Conservation (phyloP, 441 rosid genomes). For the Geranium incanum region DNA sequence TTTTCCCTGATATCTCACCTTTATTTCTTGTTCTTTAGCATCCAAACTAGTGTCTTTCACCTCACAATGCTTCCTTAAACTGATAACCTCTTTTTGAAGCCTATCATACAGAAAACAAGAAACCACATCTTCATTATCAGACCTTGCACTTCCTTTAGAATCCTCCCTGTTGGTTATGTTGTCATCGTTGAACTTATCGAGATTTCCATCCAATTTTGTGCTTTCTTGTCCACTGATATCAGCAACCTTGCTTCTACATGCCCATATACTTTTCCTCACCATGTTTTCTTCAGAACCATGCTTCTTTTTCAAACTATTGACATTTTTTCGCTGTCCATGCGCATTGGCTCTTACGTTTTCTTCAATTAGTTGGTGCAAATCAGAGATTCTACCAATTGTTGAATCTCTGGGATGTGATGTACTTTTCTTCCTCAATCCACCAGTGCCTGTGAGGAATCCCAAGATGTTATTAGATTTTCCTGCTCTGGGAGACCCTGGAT, state of each 20-base stretch:
- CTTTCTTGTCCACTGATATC: slow-evolving; percentile 63
- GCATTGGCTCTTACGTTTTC: slow-evolving; percentile 23
- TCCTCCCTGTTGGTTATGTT: slow-evolving; percentile 19
- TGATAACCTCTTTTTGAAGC: slow-evolving; percentile 70
- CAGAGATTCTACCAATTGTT: slow-evolving; percentile 29
- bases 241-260: slow-evolving; percentile 32
- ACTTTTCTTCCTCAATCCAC: slow-evolving; percentile 60
- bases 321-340: background rate
- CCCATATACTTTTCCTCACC: slow-evolving; percentile 41
- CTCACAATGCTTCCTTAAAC: slow-evolving; percentile 55
- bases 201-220: slow-evolving; percentile 29
- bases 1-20: slow-evolving; percentile 33
- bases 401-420: slow-evolving; percentile 57
- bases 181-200: slow-evolving; percentile 20
- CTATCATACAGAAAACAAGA: slow-evolving; percentile 84
- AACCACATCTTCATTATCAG: slow-evolving; percentile 44
- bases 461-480: slow-evolving; percentile 53
- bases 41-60: slow-evolving; percentile 49
- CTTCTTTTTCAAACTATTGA: slow-evolving; percentile 25
- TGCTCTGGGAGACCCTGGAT: slow-evolving; percentile 35
- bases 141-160: slow-evolving; percentile 25
- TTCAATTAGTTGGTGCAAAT: slow-evolving; percentile 32
- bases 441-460: slow-evolving; percentile 56
- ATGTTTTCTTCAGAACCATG: slow-evolving; percentile 29
- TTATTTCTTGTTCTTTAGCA: slow-evolving; percentile 68